Conservation (phyloP, 495 filamentous ascomycete genomes). For the Penicillium ucsense region DNA sequence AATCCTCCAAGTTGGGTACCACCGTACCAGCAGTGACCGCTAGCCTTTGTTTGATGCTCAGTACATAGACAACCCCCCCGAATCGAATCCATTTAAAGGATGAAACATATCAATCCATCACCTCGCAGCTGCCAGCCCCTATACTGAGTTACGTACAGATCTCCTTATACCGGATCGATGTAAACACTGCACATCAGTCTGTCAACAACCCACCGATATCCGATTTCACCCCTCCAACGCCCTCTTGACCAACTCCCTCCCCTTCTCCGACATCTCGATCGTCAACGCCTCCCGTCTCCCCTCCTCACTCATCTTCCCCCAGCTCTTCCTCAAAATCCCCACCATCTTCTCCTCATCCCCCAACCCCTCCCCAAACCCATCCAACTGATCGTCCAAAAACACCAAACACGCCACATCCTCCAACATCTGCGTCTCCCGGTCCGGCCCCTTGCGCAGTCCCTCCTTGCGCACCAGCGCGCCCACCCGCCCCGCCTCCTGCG, state of each 20-base stretch:
- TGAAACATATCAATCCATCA: no score
- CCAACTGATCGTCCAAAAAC: conserved; percentile 77
- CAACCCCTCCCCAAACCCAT: conserved; percentile 56
- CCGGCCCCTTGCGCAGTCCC: conserved; percentile 39
- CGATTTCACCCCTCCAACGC: conserved; percentile 41
- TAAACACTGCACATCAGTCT: not conserved
- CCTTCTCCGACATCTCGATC: conserved; percentile 52
- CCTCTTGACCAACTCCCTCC: conserved; percentile 49
- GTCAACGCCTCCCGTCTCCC: conserved; percentile 59
- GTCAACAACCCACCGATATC: not conserved
- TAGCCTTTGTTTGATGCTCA: no score
- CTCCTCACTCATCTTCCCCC: conserved; percentile 65
- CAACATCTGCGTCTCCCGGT: conserved; percentile 59
- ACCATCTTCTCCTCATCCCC: conserved; percentile 65
- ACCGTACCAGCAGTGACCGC: no score
- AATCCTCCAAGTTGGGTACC: no score
- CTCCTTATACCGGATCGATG: not conserved
- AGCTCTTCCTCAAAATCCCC: conserved; percentile 67
- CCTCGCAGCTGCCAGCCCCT: no score
- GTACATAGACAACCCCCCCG: no score
- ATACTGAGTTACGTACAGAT: no score
- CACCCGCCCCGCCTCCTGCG: conserved; percentile 42
- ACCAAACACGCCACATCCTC: conserved; percentile 83
- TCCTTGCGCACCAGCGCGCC: conserved; percentile 57
- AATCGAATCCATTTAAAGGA: no score